Evolutionary conservation across 2,329 filamentous ascomycete genomes (phyloP), one percentile per base, ranked within the genome.

Genomic region (Curvularia verruculosa): DNA sequence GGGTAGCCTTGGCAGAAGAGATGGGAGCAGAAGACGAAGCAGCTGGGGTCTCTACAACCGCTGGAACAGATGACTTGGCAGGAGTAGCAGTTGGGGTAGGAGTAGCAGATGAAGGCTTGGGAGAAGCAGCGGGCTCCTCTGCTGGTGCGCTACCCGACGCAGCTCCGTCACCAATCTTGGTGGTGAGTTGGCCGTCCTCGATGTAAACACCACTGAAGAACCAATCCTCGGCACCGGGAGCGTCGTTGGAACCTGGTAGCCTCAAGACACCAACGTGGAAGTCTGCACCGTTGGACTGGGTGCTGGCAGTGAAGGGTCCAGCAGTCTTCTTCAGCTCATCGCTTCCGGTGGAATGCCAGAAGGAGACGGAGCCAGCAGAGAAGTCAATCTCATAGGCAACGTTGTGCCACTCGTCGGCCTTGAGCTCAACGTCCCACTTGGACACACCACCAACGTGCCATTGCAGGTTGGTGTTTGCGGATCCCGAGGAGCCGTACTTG

Each of bases 341-440:
- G 15, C 80, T 78, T 43, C 87, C 88, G 29, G 85, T 87, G 1
- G 86, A 89, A 75, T 90, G 87, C 83, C 87, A 90, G 76, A 91
- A 86, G 5, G 84, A 84, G 21, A 91, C 87, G 2, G 82, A 85
- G 61, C 82, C 78, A 28, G 79, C 83, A 31, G 76, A 76, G 66
- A 91, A 92, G 78, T 91, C 80, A 58, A 90, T 89, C 70, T 87
- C 87, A 69, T 90, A 91, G 46, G 88, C 89, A 66, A 90, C 82
- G 73, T 92, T 92, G 75, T 91, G 88, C 89, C 88, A 91, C 15
- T 87, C 83, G 41, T 82, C 85, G 1, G 87, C 80, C 44, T 81
- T 80, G 72, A 88, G 87, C 60, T 84, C 80, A 2, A 82, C 81
- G 61, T 82, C 84, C 87, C 88, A 91, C 65, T 89, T 78, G 29